A percentile compares a stretch with the other conserved stretches of the same genome.
These are phyloP conservation scores for Clavaria fumosa DNA, from an alignment of 768 basidiomycete species.

Conservation along the genomic window DNA sequence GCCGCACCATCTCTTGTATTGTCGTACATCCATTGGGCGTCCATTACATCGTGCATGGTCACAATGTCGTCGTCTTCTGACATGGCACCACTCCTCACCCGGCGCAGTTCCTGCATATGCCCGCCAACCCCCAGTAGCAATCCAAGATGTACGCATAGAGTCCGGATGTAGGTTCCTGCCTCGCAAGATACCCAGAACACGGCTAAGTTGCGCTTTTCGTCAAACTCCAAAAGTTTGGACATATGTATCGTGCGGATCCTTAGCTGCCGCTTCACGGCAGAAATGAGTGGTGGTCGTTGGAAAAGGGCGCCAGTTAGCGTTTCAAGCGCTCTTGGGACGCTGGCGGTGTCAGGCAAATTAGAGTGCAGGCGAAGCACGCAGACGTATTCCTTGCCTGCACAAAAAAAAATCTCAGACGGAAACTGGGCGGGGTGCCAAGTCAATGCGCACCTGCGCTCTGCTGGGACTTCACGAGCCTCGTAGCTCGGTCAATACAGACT, in stretches of 20 bases:
- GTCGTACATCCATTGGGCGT: conserved; percentile 97
- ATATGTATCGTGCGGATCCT: conserved; percentile 96
- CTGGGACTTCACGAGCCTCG: conserved; percentile 93
- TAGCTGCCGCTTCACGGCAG: conserved; percentile 95
- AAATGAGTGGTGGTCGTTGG: conserved; percentile 97
- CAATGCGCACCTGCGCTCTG: conserved; percentile 75
- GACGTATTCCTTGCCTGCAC: conserved; percentile 92
- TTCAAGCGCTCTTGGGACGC: conserved; percentile 85
- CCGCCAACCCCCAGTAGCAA: conserved; percentile 91
- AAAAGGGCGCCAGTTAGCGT: conserved; percentile 96
- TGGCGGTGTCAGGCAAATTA: conserved; percentile 61
- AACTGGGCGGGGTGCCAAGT: conserved; percentile 2
- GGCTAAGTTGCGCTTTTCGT: conserved; percentile 89
- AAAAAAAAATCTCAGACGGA: conserved; percentile 4
- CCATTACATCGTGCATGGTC: conserved; percentile 98
- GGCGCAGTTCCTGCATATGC: conserved; percentile 98
- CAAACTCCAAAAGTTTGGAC: conserved; percentile 90
- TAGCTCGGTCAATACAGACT: conserved; percentile 98
- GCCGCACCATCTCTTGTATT: conserved; percentile 81
- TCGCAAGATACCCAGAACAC: conserved; percentile 99
- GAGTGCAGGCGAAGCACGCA: conserved; percentile 90
- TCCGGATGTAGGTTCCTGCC: conserved; percentile 93
- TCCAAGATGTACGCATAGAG: conserved; percentile 93
- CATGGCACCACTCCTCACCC: conserved; percentile 91
- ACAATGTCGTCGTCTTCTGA: conserved; percentile 97